Percentiles rank a stretch among this genome's conserved stretches.
Conservation (phyloP, 257 asterid genomes). For the Primulina tabacum region DNA sequence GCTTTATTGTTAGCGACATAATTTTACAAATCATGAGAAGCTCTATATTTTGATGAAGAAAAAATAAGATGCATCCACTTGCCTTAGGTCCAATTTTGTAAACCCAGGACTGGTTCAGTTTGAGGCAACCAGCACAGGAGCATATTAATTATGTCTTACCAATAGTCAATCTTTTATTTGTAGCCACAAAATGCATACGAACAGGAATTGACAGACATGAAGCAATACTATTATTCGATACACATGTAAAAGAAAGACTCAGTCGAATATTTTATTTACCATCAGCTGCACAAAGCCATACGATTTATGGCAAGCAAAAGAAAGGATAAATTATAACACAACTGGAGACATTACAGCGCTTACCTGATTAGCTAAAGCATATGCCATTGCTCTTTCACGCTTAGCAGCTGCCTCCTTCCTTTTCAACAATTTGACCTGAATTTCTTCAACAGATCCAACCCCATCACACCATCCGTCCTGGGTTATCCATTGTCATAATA, state of each 20-base stretch:
- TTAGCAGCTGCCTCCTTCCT: slow-evolving; percentile 96
- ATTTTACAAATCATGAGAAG: neutral
- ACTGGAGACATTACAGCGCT: slow-evolving; percentile 5
- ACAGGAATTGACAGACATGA: neutral
- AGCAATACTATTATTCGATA: neutral
- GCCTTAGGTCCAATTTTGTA: neutral
- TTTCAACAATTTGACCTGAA: slow-evolving; percentile 73
- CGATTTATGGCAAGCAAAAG: neutral
- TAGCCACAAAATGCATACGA: neutral
- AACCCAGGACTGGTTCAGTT: neutral
- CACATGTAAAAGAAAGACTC: neutral
- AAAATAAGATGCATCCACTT: neutral
- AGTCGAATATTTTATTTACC: neutral
- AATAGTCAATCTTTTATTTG: neutral
- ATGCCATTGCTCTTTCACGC: slow-evolving; percentile 92
- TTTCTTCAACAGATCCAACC: slow-evolving; percentile 71
- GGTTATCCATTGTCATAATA: slow-evolving; percentile 18
- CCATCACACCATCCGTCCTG: slow-evolving; percentile 88
- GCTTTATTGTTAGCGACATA: neutral
- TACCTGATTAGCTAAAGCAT: slow-evolving; percentile 95
- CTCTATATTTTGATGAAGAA: neutral
- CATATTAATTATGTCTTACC: neutral
- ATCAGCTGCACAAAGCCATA: neutral
- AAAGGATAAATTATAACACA: neutral
- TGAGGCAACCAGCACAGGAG: neutral